Percentiles rank a stretch among this genome's conserved stretches.
Evolutionary conservation across 2,329 filamentous ascomycete genomes (phyloP).

Genomic region (Neonectria coccinea): DNA sequence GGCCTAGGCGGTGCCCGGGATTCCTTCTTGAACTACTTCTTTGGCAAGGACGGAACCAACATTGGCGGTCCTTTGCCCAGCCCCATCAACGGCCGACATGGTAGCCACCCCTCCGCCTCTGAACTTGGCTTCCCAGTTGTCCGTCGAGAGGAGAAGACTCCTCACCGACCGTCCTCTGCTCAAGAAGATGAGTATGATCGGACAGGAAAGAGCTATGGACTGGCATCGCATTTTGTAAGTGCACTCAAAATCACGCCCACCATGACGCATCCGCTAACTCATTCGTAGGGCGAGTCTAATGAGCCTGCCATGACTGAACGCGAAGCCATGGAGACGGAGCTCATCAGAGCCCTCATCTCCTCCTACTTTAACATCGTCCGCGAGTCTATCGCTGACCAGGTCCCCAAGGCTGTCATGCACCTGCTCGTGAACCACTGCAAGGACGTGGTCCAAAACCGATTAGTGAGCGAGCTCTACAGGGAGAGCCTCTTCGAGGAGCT

Average conservation of each 20-base stretch:
- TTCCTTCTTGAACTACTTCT: conserved; percentile 98
- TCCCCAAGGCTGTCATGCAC: conserved; percentile 99
- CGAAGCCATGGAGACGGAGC: conserved; percentile 96
- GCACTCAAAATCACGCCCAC: conserved; percentile 24
- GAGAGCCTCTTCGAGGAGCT: conserved; percentile 91
- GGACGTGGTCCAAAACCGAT: conserved; percentile 95
- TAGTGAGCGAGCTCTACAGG: conserved; percentile 96
- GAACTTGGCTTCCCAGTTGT: conserved; percentile 89
- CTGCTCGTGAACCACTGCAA: conserved; percentile 98
- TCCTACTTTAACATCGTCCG: conserved; percentile 99
- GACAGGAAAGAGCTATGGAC: conserved; percentile 52
- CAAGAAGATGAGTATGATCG: conserved; percentile 59
- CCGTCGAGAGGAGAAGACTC: conserved; percentile 73
- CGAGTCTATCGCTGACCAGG: conserved; percentile 98
- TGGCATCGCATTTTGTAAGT: conserved; percentile 71
- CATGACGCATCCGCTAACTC: conserved; percentile 39
- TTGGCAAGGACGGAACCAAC: conserved; percentile 86
- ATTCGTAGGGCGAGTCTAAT: conserved; percentile 65
- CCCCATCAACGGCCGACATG: conserved; percentile 66
- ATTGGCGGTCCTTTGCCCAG: conserved; percentile 53
- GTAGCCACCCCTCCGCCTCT: conserved; percentile 77
- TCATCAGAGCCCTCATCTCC: conserved; percentile 95
- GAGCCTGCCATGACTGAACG: conserved; percentile 94
- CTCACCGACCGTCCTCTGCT: conserved; percentile 62
- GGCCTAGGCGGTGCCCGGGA: conserved; percentile 76